Evolutionary conservation across 2,329 filamentous ascomycete genomes (phyloP), one percentile per base, ranked within the genome.

Genomic region (Capronia epimyces): DNA sequence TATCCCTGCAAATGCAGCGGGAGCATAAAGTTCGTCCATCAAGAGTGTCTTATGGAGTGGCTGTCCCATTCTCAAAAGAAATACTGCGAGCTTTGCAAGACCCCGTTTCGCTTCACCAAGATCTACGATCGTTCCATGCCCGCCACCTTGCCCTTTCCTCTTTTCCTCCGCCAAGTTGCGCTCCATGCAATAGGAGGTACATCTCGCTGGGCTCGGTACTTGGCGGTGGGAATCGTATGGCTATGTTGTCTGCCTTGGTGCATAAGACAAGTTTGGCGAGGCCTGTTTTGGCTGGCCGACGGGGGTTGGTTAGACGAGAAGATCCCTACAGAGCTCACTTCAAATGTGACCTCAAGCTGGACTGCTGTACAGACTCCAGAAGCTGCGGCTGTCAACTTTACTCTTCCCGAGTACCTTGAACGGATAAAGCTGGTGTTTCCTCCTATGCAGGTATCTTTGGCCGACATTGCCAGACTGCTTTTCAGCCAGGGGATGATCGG

Each of bases 61-160:
- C 77, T 98, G 18, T 91, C 89, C 43, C 94, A 98, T 69, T 97
- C 93, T 1, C 90, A 98, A 68, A 98, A 98, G 80, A 97, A 97
- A 70, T 87, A 98, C 75, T 98, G 94, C 76, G 93, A 98, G 74
- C 83, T 98, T 29, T 98, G 93, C 82, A 98, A 98, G 74, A 98
- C 93, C 2, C 84, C 90, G 0, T 98, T 97, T 66, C 87, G 89
- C 54, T 98, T 98, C 74, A 98, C 93, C 46, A 98, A 98, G 71
- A 80, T 98, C 32, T 98, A 98, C 73, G 84, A 90, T 55, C 89
- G 89, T 3, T 81, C 90, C 65, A 98, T 98, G 93, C 94, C 93
- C 1, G 80, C 81, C 56, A 82, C 80, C 10, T 78, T 98, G 12
- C 93, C 94, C 0, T 78, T 84, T 34, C 79, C 84, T 42, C 76